Conservation (phyloP, 2,329 filamentous ascomycete genomes). For the Stemphylium beticola region DNA sequence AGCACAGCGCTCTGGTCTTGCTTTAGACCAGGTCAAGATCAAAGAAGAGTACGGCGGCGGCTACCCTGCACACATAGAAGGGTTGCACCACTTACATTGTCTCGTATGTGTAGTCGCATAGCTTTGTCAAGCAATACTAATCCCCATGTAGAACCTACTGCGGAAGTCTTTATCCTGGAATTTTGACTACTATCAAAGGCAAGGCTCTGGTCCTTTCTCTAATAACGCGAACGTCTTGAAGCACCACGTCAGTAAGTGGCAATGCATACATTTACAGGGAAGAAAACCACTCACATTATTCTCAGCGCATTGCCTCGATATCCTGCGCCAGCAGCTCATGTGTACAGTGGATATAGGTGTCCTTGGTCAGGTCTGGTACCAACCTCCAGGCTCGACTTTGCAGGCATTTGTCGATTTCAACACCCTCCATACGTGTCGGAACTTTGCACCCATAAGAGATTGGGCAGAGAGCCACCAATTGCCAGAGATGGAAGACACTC, state of each 20-base stretch:
- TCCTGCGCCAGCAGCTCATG: constrained; percentile 68
- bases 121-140: background rate
- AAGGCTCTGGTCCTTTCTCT: constrained; percentile 60
- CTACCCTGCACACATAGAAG: constrained; percentile 63
- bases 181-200: constrained; percentile 61
- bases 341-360: constrained; percentile 66
- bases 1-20: constrained; percentile 58
- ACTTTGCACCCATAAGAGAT: constrained; percentile 60
- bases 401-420: constrained; percentile 67
- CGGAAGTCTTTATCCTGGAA: constrained; percentile 66
- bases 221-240: constrained; percentile 62
- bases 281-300: constrained; percentile 1
- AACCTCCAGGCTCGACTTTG: constrained; percentile 55
- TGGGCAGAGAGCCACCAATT: constrained; percentile 64
- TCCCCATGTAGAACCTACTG: constrained; percentile 58
- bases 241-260: constrained; percentile 62
- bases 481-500: constrained; percentile 40
- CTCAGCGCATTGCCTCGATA: constrained; percentile 64
- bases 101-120: constrained; percentile 49
- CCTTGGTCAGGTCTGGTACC: constrained; percentile 66
- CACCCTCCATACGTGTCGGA: constrained; percentile 64
- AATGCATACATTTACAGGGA: background rate
- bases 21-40: constrained; percentile 63
- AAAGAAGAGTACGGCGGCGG: constrained; percentile 64
- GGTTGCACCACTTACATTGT: constrained; percentile 64